Conservation (phyloP, 148 eudicot genomes). For the Rhododendron kiyosumense region DNA sequence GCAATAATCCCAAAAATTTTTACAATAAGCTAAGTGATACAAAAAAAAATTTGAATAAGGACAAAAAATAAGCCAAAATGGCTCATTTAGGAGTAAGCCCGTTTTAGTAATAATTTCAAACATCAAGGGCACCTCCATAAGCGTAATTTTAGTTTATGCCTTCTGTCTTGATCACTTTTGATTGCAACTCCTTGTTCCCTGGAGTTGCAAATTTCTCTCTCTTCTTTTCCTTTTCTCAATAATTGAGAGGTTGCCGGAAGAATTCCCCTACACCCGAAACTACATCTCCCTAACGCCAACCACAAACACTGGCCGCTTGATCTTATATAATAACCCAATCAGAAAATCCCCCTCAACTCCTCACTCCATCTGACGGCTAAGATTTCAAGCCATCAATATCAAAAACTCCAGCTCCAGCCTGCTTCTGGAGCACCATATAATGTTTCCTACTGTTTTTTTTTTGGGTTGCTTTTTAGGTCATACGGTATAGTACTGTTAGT, state of each 20-base stretch:
- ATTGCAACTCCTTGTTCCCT: not conserved
- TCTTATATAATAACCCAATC: not conserved
- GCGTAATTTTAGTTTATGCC: not conserved
- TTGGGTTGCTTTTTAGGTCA: too few species aligned
- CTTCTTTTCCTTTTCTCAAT: not conserved
- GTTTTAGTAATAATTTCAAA: not conserved
- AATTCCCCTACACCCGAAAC: not conserved
- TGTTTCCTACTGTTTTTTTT: not conserved
- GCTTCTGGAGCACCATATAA: not conserved
- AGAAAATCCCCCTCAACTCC: not conserved
- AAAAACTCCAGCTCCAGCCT: too few species aligned
- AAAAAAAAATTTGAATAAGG: too few species aligned
- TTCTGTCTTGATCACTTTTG: not conserved
- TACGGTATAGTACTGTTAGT: too few species aligned
- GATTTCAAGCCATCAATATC: not conserved
- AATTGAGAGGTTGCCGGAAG: not conserved
- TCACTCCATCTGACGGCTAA: not conserved
- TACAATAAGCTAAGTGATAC: too few species aligned
- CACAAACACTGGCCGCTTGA: not conserved
- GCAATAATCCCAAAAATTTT: too few species aligned
- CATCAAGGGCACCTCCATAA: not conserved
- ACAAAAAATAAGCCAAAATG: too few species aligned
- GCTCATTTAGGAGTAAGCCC: too few species aligned
- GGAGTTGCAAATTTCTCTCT: not conserved
- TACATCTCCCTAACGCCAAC: not conserved